Conservation (phyloP, 441 rosid genomes). For the Erodium moschatum region DNA sequence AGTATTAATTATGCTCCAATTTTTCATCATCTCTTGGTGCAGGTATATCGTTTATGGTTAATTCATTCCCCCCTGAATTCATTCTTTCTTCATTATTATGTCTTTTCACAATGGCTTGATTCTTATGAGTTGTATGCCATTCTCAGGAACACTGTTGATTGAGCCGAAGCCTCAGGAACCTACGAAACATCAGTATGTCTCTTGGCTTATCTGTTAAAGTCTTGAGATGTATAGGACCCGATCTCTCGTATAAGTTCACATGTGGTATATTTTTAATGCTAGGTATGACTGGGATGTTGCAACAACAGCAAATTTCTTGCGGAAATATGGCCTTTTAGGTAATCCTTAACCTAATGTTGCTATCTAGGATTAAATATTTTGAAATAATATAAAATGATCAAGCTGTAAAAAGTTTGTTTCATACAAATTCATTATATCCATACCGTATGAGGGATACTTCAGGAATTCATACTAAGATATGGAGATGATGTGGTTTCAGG, state of each 20-base stretch:
- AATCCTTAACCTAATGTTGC: slow-evolving; percentile 6
- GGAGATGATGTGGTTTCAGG: slow-evolving; percentile 22
- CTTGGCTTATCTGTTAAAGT: neutral
- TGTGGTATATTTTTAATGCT: neutral
- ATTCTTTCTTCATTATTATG: slow-evolving; percentile 8
- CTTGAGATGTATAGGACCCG: neutral
- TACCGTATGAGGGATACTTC: too few relatives aligned
- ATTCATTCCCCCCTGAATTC: neutral
- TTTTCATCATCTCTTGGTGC: neutral
- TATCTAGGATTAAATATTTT: too few relatives aligned
- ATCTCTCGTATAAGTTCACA: neutral
- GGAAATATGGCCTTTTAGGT: slow-evolving; percentile 78
- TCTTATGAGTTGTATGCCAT: slow-evolving; percentile 12
- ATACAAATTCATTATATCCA: neutral
- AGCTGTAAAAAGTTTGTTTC: neutral
- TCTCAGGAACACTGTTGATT: slow-evolving; percentile 69
- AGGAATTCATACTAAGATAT: too few relatives aligned
- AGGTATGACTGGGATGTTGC: slow-evolving; percentile 99
- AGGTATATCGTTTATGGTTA: neutral
- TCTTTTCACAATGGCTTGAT: neutral
- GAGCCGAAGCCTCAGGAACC: slow-evolving; percentile 99
- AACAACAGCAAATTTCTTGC: slow-evolving; percentile 72
- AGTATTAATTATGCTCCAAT: neutral
- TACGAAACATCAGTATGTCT: slow-evolving; percentile 77
- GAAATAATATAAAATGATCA: too few relatives aligned